Evolutionary conservation across 306 rosid genomes (phyloP).

Genomic region (Castanospermum australe): DNA sequence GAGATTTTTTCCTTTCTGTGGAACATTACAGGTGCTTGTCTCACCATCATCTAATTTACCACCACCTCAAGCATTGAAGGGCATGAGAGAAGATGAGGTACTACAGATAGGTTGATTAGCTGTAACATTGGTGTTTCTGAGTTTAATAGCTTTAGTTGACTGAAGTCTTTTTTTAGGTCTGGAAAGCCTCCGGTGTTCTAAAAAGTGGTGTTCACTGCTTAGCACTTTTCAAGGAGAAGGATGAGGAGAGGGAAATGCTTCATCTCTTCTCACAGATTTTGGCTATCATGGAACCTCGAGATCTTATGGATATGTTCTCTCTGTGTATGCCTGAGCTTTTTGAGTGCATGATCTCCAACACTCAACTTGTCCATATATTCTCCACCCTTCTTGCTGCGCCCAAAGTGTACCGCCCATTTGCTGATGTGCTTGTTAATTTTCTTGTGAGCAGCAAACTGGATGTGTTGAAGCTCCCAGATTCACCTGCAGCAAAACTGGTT

Average conservation of each 20-base stretch:
- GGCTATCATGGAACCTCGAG: conserved; percentile 97
- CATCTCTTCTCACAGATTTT: conserved; percentile 92
- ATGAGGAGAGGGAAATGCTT: conserved; percentile 98
- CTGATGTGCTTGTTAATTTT: conserved; percentile 92
- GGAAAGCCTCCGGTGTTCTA: conserved; percentile 93
- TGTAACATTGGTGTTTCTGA: conserved; percentile 22
- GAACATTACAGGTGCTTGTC: conserved; percentile 72
- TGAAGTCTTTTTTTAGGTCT: conserved; percentile 56
- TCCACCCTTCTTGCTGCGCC: conserved; percentile 83
- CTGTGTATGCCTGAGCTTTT: conserved; percentile 98
- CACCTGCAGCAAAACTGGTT: conserved; percentile 85
- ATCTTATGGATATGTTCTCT: conserved; percentile 99
- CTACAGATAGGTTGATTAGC: conserved; percentile 6
- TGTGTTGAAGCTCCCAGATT: conserved; percentile 82
- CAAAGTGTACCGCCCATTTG: conserved; percentile 86
- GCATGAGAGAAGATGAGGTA: conserved; percentile 99
- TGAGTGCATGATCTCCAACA: conserved; percentile 91
- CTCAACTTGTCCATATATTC: conserved; percentile 90
- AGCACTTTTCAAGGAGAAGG: conserved; percentile 95
- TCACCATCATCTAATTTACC: conserved; percentile 75
- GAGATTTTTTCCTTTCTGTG: conserved; percentile 54
- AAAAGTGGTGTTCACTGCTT: conserved; percentile 98
- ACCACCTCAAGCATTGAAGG: conserved; percentile 78
- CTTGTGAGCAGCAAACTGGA: conserved; percentile 92
- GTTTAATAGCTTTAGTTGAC: conserved; percentile 30